Evolutionary conservation across 306 rosid genomes (phyloP), one percentile per base, ranked within the genome.

Genomic region (Malus asiatica): DNA sequence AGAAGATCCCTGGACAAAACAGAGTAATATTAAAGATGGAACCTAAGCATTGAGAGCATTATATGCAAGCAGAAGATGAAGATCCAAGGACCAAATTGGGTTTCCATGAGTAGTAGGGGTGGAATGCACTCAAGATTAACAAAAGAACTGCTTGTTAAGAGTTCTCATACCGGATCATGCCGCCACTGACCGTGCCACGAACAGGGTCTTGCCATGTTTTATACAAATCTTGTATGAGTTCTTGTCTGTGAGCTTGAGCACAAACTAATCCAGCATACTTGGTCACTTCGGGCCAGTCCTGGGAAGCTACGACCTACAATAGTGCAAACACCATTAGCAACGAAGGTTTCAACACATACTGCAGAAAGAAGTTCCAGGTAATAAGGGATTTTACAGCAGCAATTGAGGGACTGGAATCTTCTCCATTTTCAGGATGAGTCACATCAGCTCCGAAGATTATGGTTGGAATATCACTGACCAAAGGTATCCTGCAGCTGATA

Each of bases 221-320:
- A 79, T 90, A 93, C 82, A 93, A 78, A 82, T 90, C 98, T 78
- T 93, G 95, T 80, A 93, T 90, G 73, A 93, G 97, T 79, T 93
- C 98, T 75, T 93, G 98, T 82, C 98, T 84, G 83, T 93, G 98
- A 69, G 98, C 93, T 80, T 93, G 98, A 70, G 98, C 98, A 44
- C 98, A 93, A 68, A 90, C 98, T 74, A 90, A 78, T 75, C 98
- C 98, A 0, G 98, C 98, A 81, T 93, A 93, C 77, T 93, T 90
- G 72, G 98, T 93, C 81, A 93, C 98, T 77, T 93, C 98, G 12
- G 98, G 98, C 98, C 98, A 93, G 80, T 93, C 97, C 84, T 93
- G 97, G 42, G 98, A 93, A 68, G 98, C 98, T 76, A 93, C 98
- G 25, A 93, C 98, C 98, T 93, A 83, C 78, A n/a, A 87, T 22